Evolutionary conservation across 345 rosid genomes (phyloP).

Genomic region (Citrus trifoliata): DNA sequence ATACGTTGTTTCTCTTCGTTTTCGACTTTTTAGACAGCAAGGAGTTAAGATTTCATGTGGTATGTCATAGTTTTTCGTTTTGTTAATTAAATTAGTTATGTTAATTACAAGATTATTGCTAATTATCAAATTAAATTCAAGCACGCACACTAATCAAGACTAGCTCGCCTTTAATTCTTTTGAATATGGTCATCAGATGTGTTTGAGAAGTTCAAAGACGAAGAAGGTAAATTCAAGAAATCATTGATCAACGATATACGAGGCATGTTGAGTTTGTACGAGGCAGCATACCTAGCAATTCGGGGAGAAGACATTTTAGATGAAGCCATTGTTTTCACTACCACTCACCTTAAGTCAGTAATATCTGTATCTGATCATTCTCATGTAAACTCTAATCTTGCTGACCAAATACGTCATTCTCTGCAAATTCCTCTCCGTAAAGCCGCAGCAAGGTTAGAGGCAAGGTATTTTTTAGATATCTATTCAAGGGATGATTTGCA

Average conservation of each 20-base stretch:
- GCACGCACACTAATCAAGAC: too few relatives aligned
- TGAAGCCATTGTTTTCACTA: constrained; percentile 18
- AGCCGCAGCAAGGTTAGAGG: neutral
- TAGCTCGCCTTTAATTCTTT: too few relatives aligned
- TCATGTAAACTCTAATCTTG: neutral
- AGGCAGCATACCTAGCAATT: constrained; percentile 13
- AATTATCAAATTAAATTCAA: neutral
- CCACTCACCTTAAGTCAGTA: neutral
- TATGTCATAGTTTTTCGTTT: neutral
- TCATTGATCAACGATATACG: neutral
- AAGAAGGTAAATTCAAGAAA: constrained; percentile 11
- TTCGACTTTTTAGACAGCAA: constrained; percentile 30
- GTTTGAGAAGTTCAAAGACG: neutral
- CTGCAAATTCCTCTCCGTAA: neutral
- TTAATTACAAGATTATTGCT: too few relatives aligned
- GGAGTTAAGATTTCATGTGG: constrained; percentile 1
- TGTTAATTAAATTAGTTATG: too few relatives aligned
- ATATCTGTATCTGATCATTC: neutral
- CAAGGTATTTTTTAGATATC: neutral
- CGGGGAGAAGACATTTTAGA: constrained; percentile 17
- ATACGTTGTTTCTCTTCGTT: constrained; percentile 10
- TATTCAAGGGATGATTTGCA: neutral
- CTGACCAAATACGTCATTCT: neutral
- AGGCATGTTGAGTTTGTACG: constrained; percentile 14
- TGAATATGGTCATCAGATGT: neutral